phyloP scores from a whole-genome alignment of 495 filamentous ascomycete species.

The Umbilicaria muhlenbergii region DNA sequence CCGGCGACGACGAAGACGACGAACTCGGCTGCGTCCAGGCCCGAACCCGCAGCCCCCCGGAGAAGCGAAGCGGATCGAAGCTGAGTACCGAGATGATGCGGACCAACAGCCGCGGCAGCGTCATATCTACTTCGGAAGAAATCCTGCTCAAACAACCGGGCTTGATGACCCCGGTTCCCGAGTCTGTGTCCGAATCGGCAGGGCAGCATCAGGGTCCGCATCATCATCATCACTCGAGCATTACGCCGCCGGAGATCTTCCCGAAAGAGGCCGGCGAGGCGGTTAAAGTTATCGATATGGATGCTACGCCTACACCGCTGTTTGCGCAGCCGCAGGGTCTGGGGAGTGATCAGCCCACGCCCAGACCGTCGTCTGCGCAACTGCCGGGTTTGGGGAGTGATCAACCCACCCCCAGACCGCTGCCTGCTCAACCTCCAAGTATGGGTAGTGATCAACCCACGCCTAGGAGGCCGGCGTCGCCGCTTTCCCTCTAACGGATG shows the following conservation, averaged over 20 bases:
- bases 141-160: not conserved
- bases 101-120: conserved; percentile 78
- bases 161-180: too few relatives aligned
- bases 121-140: conserved; percentile 40
- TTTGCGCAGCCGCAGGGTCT: too few relatives aligned
- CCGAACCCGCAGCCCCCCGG: conserved; percentile 41
- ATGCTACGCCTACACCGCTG: conserved; percentile 8
- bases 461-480: too few relatives aligned
- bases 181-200: too few relatives aligned
- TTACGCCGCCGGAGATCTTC: conserved; percentile 13
- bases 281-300: conserved; percentile 13
- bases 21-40: conserved; percentile 52
- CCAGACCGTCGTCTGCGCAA: not conserved
- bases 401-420: not conserved
- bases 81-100: conserved; percentile 92
- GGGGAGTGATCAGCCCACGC: not conserved
- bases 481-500: too few relatives aligned
- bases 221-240: not conserved
- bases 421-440: too few relatives aligned
- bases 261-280: conserved; percentile 6
- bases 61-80: conserved; percentile 46
- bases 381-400: too few relatives aligned
- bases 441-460: too few relatives aligned
- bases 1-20: conserved; percentile 85
- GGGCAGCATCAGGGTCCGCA: too few relatives aligned